Evolutionary conservation across 1,284 basidiomycete species (phyloP).

Genomic region (Malassezia furfur): DNA sequence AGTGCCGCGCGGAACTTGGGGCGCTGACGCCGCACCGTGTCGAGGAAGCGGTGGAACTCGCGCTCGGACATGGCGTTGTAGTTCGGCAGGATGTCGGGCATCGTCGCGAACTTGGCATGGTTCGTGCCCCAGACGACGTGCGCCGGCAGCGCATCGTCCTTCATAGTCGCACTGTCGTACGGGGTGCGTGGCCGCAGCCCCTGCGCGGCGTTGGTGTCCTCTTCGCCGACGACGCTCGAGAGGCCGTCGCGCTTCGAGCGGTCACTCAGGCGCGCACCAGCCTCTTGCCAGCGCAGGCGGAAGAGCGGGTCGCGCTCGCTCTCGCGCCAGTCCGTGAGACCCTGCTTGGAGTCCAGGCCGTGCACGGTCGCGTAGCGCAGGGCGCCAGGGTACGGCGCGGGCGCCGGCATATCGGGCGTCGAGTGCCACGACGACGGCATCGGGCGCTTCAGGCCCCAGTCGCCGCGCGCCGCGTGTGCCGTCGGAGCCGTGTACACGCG

Average conservation of each 20-base stretch:
- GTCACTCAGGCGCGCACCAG: constrained; percentile 25
- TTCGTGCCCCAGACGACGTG: constrained; percentile 19
- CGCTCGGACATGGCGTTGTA: constrained; percentile 31
- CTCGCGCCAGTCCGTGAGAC: constrained; percentile 36
- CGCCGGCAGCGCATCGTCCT: not conserved
- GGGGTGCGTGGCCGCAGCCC: constrained; percentile 23
- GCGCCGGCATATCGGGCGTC: constrained; percentile 25
- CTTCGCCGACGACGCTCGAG: constrained; percentile 10
- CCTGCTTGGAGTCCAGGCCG: constrained; percentile 28
- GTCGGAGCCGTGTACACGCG: constrained; percentile 40
- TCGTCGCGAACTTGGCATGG: constrained; percentile 22
- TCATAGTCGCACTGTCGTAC: constrained; percentile 16
- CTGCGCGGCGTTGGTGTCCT: constrained; percentile 13
- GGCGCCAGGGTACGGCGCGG: constrained; percentile 22
- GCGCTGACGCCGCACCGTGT: constrained; percentile 21
- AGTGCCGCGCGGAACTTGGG: constrained; percentile 21
- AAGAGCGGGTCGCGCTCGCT: constrained; percentile 34
- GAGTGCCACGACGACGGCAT: constrained; percentile 31
- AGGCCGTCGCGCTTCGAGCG: constrained; percentile 13
- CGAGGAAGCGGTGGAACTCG: constrained; percentile 30
- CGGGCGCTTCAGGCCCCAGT: constrained; percentile 41
- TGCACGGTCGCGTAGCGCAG: constrained; percentile 33
- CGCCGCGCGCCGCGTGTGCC: constrained; percentile 35
- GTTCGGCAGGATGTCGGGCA: constrained; percentile 31
- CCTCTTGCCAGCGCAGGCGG: constrained; percentile 32